Conservation (phyloP, 106 monocot species). For the Chionographis japonica region DNA sequence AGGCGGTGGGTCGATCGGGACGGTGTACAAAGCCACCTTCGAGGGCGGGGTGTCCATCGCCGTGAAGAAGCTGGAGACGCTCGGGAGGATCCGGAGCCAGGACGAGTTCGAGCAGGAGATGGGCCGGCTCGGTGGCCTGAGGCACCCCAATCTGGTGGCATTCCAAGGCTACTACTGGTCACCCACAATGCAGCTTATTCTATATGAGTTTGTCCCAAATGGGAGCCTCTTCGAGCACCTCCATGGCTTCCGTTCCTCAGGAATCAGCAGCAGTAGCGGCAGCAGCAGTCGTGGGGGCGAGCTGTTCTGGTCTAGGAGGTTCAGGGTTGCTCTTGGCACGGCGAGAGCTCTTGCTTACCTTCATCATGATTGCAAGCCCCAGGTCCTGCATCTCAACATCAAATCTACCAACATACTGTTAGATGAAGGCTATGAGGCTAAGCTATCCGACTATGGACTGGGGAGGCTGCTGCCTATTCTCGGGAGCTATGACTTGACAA, state of each 20-base stretch:
- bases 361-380: conserved; percentile 96
- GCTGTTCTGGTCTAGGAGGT: conserved; percentile 74
- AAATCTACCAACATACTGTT: conserved; percentile 86
- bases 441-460: conserved; percentile 86
- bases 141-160: conserved; percentile 65
- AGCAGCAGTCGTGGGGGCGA: conserved; percentile 27
- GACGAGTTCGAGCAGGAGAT: conserved; percentile 96
- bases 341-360: conserved; percentile 85
- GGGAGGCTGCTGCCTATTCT: conserved; percentile 75
- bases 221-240: conserved; percentile 85
- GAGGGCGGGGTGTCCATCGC: conserved; percentile 76
- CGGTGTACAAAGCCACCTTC: conserved; percentile 74
- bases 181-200: conserved; percentile 63
- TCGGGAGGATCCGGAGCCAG: conserved; percentile 77
- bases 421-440: conserved; percentile 60
- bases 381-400: conserved; percentile 83
- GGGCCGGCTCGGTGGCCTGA: conserved; percentile 59
- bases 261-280: conserved; percentile 21
- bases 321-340: conserved; percentile 60
- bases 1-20: conserved; percentile 78
- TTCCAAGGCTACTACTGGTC: conserved; percentile 97
- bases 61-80: conserved; percentile 86
- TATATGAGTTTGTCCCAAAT: conserved; percentile 71
- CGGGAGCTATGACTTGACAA: conserved; percentile 33
- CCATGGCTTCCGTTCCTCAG: conserved; percentile 30